Base-by-base conservation (phyloP, 495 filamentous ascomycete genomes). In the Cairneyella variabilis region DNA sequence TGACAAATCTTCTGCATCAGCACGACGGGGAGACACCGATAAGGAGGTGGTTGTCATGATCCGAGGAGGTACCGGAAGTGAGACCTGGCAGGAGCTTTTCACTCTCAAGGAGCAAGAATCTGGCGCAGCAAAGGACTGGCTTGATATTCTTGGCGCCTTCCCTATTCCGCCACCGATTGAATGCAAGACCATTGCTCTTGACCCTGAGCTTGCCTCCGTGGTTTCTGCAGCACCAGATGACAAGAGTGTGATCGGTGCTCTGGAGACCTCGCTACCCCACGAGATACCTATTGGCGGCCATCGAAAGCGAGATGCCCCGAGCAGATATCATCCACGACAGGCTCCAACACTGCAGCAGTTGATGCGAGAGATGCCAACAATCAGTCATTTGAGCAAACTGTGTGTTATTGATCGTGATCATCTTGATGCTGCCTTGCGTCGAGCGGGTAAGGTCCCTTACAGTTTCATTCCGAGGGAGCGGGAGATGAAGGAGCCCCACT, bases 31-130 rank as follows among this genome's bases (percentile, higher is more conserved):
- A 17, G 88, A 92, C 40, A 61, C 69, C 26, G 76, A 76, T 30
- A 76, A 78, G 2, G 84, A 92, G 57, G 73, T 97, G 39, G 72
- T 96, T 2, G 73, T 93, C 27, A 96, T 96, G 91, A 76, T 96
- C 25, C 83, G 90, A 58, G 86, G 88, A 20, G 63, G 71, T 6
- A 74, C 77, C 56, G 69, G 76, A 30, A 74, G 64, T n/a, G 21
- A 54, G 5, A 80, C 83, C 56, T 96, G 91, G 90, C 84, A 84
- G 43, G 92, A 99, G 67, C 67, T 95, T 1, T 69, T 97, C 50
- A 81, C 81, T 14, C 74, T 97, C 8, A 73, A 67, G 8, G 78
- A 85, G 2, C 81, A 84, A 42, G 84, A 88, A 61, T 83, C 89
- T 42, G 84, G 87, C 40, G 78, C 90, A 48, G 82, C 81, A n/a